Base-by-base conservation (phyloP, 495 filamentous ascomycete species). In the Lophiotrema nucula region DNA sequence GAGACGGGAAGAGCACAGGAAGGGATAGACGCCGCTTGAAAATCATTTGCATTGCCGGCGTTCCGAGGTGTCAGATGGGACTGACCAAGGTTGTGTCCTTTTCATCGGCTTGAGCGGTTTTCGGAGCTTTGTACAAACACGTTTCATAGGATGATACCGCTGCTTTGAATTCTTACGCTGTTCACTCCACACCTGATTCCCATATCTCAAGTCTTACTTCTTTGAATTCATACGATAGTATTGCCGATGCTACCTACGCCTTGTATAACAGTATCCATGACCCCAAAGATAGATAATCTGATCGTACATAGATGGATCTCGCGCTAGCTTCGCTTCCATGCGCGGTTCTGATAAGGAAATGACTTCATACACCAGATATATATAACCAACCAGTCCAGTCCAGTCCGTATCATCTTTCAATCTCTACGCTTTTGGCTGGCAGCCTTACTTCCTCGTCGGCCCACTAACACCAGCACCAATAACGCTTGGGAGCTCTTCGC, bases 1-100 rank as follows among this genome's bases (percentile, higher is more conserved):
- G 76, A 87, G 89, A 81, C 88, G 91, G 49, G 58, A 47, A 8
- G 62, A 62, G 58, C 45, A 66, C 8, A 60, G 47, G 57, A 22
- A 35, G 31, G 8, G 31, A 35, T 15, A 35, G 31, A 15, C 31
- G 31, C 31, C 31, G 26, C 25, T 25, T n/a, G 47, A 22, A 44
- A 38, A 39, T 19, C 50, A 53, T 48, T 53, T 60, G 62, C 62
- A 65, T 65, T 39, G 53, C 38, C 22, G 62, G 62, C 51, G 62
- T 65, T 60, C 8, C 8, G 38, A 13, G 62, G 52, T 25, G 52
- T 60, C 38, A 35, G 15, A 10, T 11, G 49, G 21, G 16, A 57
- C 19, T 21, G 23, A 39, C 38, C n/a, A 5, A 26, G 28, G 16
- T 13, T 25, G 19, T 12, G 12, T 23, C 33, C 43, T 4, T 46